Evolutionary conservation across 768 basidiomycete species (phyloP), one percentile per base, ranked within the genome.

Genomic region (Crassisporium funariophilum): DNA sequence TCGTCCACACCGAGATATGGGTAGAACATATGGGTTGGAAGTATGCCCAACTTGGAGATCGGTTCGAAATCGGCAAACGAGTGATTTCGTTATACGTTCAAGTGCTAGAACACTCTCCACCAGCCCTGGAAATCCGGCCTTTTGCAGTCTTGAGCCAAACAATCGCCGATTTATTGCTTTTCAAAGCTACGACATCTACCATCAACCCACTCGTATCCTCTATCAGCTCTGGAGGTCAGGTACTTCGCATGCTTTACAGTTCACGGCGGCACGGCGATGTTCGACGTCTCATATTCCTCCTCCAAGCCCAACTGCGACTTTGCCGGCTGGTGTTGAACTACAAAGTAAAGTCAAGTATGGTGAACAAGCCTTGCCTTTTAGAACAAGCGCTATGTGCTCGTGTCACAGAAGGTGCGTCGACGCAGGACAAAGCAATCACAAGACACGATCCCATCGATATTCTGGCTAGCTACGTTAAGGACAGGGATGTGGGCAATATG

Each of bases 1-100:
- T 94, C 52, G 78, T 95, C 7, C 90, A 93, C 57, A 79, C 81
- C 6, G 89, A 95, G 61, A 83, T 95, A 15, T 98, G 94, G 94
- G 79, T 86, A 1, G 86, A 88, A 55, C 88, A 91, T 63, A 62
- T 83, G 29, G 80, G 83, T 2, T 98, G 94, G 94, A 88, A 89
- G 62, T 97, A 93, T 54, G 72, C 74, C 4, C 85, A 86, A 45
- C 73, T 94, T 10, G 85, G 86, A 4, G 88, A 91, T 59, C 78
- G 88, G 29, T 95, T 91, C 58, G 88, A 91, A 68, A 86, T 98
- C 37, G 86, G 86, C 15, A 73, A 77, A 42, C 72, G 83, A 12
- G 72, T 92, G 19, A 77, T 82, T 8, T 71, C 73, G 6, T 70
- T 95, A 21, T 95, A 88, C 61, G 70, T 77, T 11, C 76, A 79